Evolutionary conservation across 192 early-diverging fungal genomes (phyloP).

Genomic region (Coemansia javaensis): DNA sequence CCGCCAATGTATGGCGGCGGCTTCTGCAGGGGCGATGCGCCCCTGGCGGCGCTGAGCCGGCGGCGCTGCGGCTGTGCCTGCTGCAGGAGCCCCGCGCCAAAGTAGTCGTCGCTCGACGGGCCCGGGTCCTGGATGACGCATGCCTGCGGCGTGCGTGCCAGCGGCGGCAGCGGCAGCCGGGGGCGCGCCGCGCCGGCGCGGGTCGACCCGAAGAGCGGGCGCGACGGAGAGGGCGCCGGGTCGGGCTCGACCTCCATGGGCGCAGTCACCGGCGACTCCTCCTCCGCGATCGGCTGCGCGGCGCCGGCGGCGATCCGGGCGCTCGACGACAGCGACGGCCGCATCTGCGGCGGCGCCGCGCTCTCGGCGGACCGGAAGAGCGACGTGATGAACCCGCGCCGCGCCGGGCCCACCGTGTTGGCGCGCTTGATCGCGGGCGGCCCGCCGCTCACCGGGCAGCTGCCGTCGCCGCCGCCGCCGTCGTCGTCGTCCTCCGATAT

Average conservation of each 20-base stretch:
- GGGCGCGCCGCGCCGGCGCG: slow-evolving; percentile 4
- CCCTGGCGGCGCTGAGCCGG: slow-evolving; percentile 10
- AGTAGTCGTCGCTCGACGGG: slow-evolving; percentile 19
- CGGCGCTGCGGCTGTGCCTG: too few species aligned
- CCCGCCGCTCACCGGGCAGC: neutral
- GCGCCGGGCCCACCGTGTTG: slow-evolving; percentile 37
- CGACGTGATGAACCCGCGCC: slow-evolving; percentile 28
- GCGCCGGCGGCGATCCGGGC: slow-evolving; percentile 1
- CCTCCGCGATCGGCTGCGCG: slow-evolving; percentile 20
- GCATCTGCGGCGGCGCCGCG: slow-evolving; percentile 4
- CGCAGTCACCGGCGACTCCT: neutral
- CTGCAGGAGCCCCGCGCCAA: slow-evolving; percentile 26
- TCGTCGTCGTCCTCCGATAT: neutral
- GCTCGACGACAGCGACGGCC: slow-evolving; percentile 10
- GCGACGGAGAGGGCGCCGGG: neutral
- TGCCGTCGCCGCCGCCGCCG: too few species aligned
- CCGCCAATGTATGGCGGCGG: slow-evolving; percentile 8
- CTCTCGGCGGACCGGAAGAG: slow-evolving; percentile 9
- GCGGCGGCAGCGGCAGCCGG: slow-evolving; percentile 7
- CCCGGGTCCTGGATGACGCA: slow-evolving; percentile 2
- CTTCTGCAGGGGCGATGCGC: neutral
- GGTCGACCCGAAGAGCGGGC: neutral
- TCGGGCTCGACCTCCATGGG: neutral
- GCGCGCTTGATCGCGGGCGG: slow-evolving; percentile 31
- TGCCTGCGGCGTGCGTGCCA: too few species aligned